Evolutionary conservation across 2,329 filamentous ascomycete genomes (phyloP).

Genomic region (Colletotrichum godetiae): DNA sequence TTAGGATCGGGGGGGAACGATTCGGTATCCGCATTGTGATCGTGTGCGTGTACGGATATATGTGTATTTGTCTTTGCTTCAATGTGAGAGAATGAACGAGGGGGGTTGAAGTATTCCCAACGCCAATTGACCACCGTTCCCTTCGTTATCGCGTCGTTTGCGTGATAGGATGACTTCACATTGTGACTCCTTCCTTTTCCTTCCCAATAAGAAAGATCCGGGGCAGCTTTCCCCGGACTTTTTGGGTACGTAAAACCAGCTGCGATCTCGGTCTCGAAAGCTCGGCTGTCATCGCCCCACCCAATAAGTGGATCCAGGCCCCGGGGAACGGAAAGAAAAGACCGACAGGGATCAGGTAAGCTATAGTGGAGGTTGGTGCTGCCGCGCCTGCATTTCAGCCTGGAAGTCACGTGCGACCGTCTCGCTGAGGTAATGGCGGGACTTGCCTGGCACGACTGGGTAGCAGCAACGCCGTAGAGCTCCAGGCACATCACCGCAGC

Average conservation of each 20-base stretch:
- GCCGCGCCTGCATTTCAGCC: constrained; percentile 33
- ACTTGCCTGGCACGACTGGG: background rate
- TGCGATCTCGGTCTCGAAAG: constrained; percentile 31
- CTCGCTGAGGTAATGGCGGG: constrained; percentile 15
- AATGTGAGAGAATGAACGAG: background rate
- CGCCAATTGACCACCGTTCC: background rate
- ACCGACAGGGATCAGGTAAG: constrained; percentile 22
- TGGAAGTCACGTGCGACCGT: constrained; percentile 24
- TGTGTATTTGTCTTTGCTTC: background rate
- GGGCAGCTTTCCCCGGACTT: constrained; percentile 31
- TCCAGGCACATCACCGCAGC: constrained; percentile 37
- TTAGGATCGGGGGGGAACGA: constrained; percentile 68
- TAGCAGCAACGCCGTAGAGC: constrained; percentile 15
- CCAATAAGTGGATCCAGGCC: background rate
- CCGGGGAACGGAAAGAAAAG: constrained; percentile 2
- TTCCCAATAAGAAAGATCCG: background rate
- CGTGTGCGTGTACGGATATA: no score
- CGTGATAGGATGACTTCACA: background rate
- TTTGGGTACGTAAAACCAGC: constrained; percentile 21
- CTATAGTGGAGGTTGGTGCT: background rate
- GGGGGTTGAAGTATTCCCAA: background rate
- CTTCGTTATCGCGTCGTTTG: background rate
- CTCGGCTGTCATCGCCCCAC: constrained; percentile 28
- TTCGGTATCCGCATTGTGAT: constrained; percentile 22
- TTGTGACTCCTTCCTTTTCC: background rate